phyloP scores from a whole-genome alignment of 2,329 filamentous ascomycete genomes.

The Talaromyces marneffei region DNA sequence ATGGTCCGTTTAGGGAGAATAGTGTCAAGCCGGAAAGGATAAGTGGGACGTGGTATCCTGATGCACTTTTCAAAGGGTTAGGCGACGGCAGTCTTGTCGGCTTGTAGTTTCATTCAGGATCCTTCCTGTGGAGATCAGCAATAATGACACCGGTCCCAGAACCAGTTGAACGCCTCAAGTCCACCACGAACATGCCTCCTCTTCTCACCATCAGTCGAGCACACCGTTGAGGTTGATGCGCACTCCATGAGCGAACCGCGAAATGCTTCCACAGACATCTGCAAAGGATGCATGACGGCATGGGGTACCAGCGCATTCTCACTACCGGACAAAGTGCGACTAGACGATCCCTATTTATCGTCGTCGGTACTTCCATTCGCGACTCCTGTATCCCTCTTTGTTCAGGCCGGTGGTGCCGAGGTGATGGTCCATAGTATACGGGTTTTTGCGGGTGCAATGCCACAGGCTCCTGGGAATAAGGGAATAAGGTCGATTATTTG shows the following conservation, averaged over 20 bases:
- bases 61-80: background rate
- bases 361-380: conserved; percentile 17
- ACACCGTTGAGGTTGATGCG: conserved; percentile 9
- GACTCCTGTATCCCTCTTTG: conserved; percentile 17
- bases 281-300: conserved; percentile 15
- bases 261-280: conserved; percentile 17
- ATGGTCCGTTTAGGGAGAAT: background rate
- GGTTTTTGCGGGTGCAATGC: conserved; percentile 1
- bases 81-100: background rate
- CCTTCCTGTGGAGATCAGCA: conserved; percentile 1
- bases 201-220: conserved; percentile 18
- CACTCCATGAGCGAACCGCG: background rate
- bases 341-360: conserved; percentile 17
- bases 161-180: background rate
- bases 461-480: conserved; percentile 2
- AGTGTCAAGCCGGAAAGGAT: conserved; percentile 2
- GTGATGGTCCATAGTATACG: conserved; percentile 16
- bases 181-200: conserved; percentile 15
- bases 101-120: conserved; percentile 9
- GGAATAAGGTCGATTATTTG: conserved; percentile 14
- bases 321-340: conserved; percentile 12
- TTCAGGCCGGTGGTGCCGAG: conserved; percentile 16
- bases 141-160: background rate
- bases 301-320: conserved; percentile 17
- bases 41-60: conserved; percentile 10